Base-by-base conservation (phyloP, 1,284 basidiomycete genomes). In the Apiotrichum veenhuisii region DNA sequence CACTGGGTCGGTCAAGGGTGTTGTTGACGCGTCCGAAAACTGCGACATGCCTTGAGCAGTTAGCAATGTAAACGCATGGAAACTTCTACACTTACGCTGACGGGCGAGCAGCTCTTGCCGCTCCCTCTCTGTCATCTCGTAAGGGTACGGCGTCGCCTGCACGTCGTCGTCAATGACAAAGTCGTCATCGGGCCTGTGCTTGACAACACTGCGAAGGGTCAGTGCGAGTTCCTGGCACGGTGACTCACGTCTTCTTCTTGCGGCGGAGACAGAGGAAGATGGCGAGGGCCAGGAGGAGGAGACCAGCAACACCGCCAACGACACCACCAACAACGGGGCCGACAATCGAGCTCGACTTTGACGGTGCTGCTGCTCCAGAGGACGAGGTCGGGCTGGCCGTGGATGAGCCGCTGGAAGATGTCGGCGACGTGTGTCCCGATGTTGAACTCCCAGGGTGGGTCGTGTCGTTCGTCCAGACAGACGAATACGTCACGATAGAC, bases 151-250 rank as follows among this genome's bases (percentile, higher is more conserved):
- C 33, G 33, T 33, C 9, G 33, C 23, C 30, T 37, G 33, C 5
- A 36, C 33, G 34, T 48, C 46, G 33, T 48, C 46, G 46, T 48
- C 46, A 18, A 48, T 48, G 46, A 48, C 46, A 48, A 48, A 48
- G 33, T 36, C 23, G 30, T 48, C 46, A 22, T 48, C 46, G 2
- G 46, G 46, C 8, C 11, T 2, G 17, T 20, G 33, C 34, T 48
- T 33, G 14, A 14, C 27, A 1, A 25, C 33, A 18, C 46, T 48
- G 27, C 5, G 46, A 44, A n/a, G 23, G 7, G 46, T 48, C 18
- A 48, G 46, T 33, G 18, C 2, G 4, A 33, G 43, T 18, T 33
- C 20, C 18, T 7, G 20, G 11, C 4, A 20, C n/a, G 5, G 30
- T 15, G 9, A 37, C 46, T 25, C 22, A 48, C 46, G 22, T 2